Percentiles rank a stretch among this genome's conserved stretches.
Evolutionary conservation across 352 stramenopile species (phyloP).

Genomic region (Phytopythium aichiense): DNA sequence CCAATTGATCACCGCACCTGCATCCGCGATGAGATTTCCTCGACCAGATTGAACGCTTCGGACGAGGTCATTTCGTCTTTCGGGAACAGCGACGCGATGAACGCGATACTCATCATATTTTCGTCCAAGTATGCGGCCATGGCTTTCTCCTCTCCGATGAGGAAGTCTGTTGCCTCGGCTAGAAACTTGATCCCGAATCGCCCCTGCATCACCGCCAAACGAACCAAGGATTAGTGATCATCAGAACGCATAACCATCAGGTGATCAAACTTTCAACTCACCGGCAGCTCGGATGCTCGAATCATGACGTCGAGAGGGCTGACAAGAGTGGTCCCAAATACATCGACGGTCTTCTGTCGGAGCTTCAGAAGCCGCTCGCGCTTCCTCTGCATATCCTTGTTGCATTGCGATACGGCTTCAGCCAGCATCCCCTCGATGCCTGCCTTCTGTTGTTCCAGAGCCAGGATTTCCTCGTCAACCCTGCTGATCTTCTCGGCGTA

Average conservation of each 20-base stretch:
- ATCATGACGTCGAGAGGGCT: slow-evolving; percentile 49
- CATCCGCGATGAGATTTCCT: slow-evolving; percentile 32
- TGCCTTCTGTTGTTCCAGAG: slow-evolving; percentile 17
- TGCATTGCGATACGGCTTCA: slow-evolving; percentile 15
- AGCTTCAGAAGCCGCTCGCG: slow-evolving; percentile 31
- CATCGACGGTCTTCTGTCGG: slow-evolving; percentile 21
- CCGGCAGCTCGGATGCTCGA: slow-evolving; percentile 51
- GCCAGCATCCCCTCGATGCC: slow-evolving; percentile 11
- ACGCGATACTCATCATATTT: slow-evolving; percentile 23
- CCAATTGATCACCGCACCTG: slow-evolving; percentile 25
- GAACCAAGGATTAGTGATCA: slow-evolving; percentile 1
- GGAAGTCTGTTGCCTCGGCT: slow-evolving; percentile 20
- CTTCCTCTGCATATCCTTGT: slow-evolving; percentile 35
- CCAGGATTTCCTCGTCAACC: slow-evolving; percentile 27
- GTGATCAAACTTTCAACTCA: slow-evolving; percentile 6
- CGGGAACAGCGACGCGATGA: slow-evolving; percentile 32
- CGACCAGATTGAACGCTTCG: slow-evolving; percentile 22
- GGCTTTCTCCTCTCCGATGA: slow-evolving; percentile 35
- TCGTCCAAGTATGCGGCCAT: slow-evolving; percentile 34
- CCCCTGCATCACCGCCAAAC: slow-evolving; percentile 18
- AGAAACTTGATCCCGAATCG: slow-evolving; percentile 38
- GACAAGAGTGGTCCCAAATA: slow-evolving; percentile 10
- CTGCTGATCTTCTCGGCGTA: slow-evolving; percentile 23
- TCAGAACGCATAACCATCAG: background rate
- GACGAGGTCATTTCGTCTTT: slow-evolving; percentile 22